Evolutionary conservation across 352 stramenopile genomes (phyloP).

Genomic region (Saprolegnia parasitica): DNA sequence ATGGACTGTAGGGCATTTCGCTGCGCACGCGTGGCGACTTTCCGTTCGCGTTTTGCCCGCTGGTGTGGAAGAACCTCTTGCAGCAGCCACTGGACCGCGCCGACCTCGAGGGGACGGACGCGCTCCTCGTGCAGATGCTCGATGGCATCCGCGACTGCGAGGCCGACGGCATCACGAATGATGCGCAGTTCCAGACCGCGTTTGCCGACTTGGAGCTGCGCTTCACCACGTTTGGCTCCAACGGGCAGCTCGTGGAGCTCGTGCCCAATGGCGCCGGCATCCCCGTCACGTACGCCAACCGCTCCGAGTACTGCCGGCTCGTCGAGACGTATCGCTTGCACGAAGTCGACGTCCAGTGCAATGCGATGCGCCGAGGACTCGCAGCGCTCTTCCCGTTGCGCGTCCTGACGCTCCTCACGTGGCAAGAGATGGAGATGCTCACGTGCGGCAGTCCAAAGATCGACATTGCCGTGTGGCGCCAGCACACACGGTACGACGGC

Average conservation of each 20-base stretch:
- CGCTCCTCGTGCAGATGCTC: constrained; percentile 87
- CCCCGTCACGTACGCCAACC: constrained; percentile 79
- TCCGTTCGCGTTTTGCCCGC: constrained; percentile 85
- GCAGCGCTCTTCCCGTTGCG: constrained; percentile 77
- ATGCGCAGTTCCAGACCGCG: constrained; percentile 70
- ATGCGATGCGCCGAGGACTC: constrained; percentile 75
- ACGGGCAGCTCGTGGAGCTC: constrained; percentile 77
- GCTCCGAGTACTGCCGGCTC: constrained; percentile 75
- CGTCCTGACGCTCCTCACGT: constrained; percentile 85
- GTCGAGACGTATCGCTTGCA: constrained; percentile 75
- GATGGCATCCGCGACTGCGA: constrained; percentile 82
- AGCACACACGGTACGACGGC: constrained; percentile 86
- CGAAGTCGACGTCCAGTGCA: constrained; percentile 64
- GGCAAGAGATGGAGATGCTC: constrained; percentile 88
- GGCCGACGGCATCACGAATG: constrained; percentile 67
- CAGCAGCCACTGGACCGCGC: constrained; percentile 61
- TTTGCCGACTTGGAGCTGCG: constrained; percentile 68
- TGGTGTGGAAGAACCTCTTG: constrained; percentile 93
- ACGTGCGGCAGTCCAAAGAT: constrained; percentile 89
- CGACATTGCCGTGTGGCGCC: constrained; percentile 81
- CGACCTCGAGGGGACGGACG: constrained; percentile 87
- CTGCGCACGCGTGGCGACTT: constrained; percentile 90
- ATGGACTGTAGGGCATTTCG: constrained; percentile 63
- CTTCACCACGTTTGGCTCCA: constrained; percentile 82
- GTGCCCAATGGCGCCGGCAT: constrained; percentile 58